Evolutionary conservation across 78 protist genomes (phyloP).

Genomic region (Emiliania huxleyi): DNA sequence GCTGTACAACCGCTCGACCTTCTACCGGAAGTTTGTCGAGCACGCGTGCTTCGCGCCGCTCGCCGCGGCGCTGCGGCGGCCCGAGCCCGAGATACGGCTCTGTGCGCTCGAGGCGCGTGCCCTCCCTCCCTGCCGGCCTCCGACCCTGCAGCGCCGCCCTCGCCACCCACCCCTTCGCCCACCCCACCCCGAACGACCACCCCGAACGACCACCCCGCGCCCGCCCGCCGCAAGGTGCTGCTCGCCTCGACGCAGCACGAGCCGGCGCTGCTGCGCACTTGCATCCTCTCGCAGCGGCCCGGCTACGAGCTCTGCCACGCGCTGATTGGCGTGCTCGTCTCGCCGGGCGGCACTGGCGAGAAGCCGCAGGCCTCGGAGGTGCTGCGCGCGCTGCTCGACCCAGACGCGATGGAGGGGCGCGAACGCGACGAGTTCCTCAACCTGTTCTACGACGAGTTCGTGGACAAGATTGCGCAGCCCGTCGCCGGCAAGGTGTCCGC

Average conservation of each 20-base stretch:
- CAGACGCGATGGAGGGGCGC: neutral
- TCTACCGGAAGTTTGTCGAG: neutral
- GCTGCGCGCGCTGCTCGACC: slow-evolving; percentile 20
- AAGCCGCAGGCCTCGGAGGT: slow-evolving; percentile 31
- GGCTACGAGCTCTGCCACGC: neutral
- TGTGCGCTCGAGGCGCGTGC: neutral
- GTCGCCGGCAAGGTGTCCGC: neutral
- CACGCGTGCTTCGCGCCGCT: neutral
- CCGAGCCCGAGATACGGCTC: neutral
- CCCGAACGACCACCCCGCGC: no score
- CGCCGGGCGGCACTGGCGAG: neutral
- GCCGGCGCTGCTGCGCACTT: slow-evolving; percentile 40
- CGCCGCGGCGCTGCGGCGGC: neutral
- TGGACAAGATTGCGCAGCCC: slow-evolving; percentile 54
- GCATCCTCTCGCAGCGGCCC: neutral
- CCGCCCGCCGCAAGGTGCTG: no score
- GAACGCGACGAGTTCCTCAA: slow-evolving; percentile 64
- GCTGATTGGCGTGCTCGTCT: slow-evolving; percentile 14
- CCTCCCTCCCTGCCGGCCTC: no score
- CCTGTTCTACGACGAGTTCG: slow-evolving; percentile 65
- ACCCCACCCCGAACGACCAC: no score
- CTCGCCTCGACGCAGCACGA: slow-evolving; percentile 29
- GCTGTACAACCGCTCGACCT: slow-evolving; percentile 39
- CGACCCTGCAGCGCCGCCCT: no score
- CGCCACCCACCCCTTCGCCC: no score